Evolutionary conservation across 352 stramenopile species (phyloP), one percentile per base, ranked within the genome.

Genomic region (Pythium aristosporum): DNA sequence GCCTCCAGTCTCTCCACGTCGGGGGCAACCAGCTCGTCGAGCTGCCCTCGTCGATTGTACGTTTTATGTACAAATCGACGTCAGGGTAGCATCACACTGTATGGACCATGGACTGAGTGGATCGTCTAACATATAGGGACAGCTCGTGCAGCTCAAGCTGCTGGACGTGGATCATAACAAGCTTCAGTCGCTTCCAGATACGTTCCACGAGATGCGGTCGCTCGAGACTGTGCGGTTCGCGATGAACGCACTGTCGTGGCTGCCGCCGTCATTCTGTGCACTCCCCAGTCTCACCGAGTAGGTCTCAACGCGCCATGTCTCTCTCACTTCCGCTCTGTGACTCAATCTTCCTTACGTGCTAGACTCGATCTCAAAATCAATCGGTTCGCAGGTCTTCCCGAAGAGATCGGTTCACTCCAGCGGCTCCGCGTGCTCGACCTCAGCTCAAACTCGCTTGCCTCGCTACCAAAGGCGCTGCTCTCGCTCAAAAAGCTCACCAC

Each of bases 351-450:
- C 34, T 9, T 37, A 16, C 8, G 1, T 15, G 3, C 7, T 57
- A 88, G 79, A 25, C 64, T 91, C 25, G 84, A 93, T 62, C 50
- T 91, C 18, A 93, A 91, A 56, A 66, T 91, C 28, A 93, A 93
- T 70, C 79, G 79, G 0, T 69, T 93, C 47, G 60, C 68, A 61
- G 44, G 61, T 16, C 57, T 93, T 0, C 80, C 80, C 0, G 58
- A 72, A 5, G 51, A 71, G 11, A 70, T 93, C 46, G 79, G 81
- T 12, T 62, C 73, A n/a, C 57, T 93, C 3, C 49, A 55, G 3
- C 72, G 69, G 2, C 70, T 91, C 9, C 60, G 69, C 0, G 50
- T 65, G 2, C 58, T 93, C 11, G 82, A 93, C 32, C 30, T 83
- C 44, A 90, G 80, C 50, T 73, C 80, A n/a, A 92, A 92, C 43